phyloP scores from a whole-genome alignment of 768 basidiomycete species.

The Filobasidium wieringae region DNA sequence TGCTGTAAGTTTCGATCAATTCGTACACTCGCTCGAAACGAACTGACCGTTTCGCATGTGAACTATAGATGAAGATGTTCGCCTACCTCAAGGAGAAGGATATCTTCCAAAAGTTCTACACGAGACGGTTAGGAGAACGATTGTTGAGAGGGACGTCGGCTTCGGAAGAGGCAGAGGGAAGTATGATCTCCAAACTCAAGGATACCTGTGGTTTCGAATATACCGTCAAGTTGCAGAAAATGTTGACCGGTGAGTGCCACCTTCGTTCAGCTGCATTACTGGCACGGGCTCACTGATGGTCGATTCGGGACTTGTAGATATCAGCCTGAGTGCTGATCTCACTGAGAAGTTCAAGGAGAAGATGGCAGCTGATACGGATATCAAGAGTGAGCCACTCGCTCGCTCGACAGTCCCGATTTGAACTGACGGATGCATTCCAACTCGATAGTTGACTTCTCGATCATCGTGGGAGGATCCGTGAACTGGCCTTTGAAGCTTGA shows the following conservation, averaged over 20 bases:
- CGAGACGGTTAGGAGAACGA: constrained; percentile 81
- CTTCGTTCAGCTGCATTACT: neutral
- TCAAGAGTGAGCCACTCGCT: neutral
- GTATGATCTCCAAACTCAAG: constrained; percentile 96
- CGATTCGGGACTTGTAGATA: constrained; percentile 48
- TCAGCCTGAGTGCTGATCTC: constrained; percentile 87
- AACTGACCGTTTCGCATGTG: neutral
- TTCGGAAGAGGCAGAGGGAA: constrained; percentile 90
- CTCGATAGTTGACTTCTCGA: constrained; percentile 61
- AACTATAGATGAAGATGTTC: constrained; percentile 79
- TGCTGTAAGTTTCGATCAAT: constrained; percentile 50
- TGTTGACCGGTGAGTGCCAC: constrained; percentile 68
- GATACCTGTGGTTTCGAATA: constrained; percentile 95
- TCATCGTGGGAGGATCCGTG: constrained; percentile 89
- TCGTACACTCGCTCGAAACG: neutral
- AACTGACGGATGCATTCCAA: neutral
- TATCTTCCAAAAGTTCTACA: constrained; percentile 96
- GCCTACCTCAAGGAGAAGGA: constrained; percentile 98
- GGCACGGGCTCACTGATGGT: neutral
- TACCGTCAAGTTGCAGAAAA: constrained; percentile 86
- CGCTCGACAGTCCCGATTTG: neutral
- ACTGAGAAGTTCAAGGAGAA: constrained; percentile 90
- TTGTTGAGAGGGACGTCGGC: constrained; percentile 82
- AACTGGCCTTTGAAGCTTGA: constrained; percentile 85
- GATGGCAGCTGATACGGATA: constrained; percentile 55